Conservation (phyloP, 2,329 filamentous ascomycete genomes). For the Fusarium sp. region DNA sequence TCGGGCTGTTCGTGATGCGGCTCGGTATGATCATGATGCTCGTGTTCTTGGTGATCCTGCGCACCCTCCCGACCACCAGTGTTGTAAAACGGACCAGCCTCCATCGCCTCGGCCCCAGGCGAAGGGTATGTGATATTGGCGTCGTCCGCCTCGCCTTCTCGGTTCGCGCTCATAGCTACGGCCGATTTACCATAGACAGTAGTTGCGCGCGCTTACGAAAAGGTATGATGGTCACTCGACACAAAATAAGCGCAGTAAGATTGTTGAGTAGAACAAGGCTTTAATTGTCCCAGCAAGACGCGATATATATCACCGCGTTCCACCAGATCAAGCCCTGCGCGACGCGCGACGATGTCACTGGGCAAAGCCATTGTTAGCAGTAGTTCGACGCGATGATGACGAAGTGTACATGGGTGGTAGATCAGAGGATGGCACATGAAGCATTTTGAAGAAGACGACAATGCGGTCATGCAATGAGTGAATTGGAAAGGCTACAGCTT, state of each 20-base stretch:
- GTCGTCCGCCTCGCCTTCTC: slow-evolving; percentile 50
- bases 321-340: slow-evolving; percentile 28
- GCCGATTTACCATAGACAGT: slow-evolving; percentile 7
- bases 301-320: slow-evolving; percentile 31
- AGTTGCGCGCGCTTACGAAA: slow-evolving; percentile 12
- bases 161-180: slow-evolving; percentile 46
- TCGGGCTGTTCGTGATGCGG: slow-evolving; percentile 39
- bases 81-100: slow-evolving; percentile 56
- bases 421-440: slow-evolving; percentile 26
- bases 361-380: slow-evolving; percentile 42
- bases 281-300: slow-evolving; percentile 30
- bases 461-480: slow-evolving; percentile 32
- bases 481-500: slow-evolving; percentile 31
- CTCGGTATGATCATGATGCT: slow-evolving; percentile 35
- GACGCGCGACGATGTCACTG: slow-evolving; percentile 43
- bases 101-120: slow-evolving; percentile 55
- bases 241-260: slow-evolving; percentile 4
- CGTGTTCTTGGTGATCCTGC: slow-evolving; percentile 46
- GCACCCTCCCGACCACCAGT: slow-evolving; percentile 48
- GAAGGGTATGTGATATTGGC: slow-evolving; percentile 57
- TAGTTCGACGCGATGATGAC: slow-evolving; percentile 36
- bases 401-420: slow-evolving; percentile 27
- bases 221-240: slow-evolving; percentile 22
- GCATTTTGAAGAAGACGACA: slow-evolving; percentile 12
- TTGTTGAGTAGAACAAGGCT: slow-evolving; percentile 6